Percentiles rank a stretch among this genome's conserved stretches.
phyloP scores from a whole-genome alignment of 1,284 basidiomycete species.

The Irpex sp. region DNA sequence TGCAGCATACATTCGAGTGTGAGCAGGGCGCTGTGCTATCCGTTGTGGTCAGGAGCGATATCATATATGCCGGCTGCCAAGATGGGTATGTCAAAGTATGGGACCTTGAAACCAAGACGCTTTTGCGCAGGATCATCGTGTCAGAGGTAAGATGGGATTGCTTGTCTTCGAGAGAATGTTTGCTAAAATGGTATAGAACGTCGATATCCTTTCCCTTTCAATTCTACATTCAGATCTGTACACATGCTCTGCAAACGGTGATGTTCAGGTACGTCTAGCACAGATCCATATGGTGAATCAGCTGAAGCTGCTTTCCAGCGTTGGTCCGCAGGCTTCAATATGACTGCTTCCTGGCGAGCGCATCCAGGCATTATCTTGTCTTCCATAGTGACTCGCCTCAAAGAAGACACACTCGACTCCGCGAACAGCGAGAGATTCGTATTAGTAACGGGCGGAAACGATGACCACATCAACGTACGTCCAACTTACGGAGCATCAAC shows the following conservation, averaged over 20 bases:
- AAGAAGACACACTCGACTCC: constrained; percentile 1
- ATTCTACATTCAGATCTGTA: constrained; percentile 77
- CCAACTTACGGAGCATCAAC: neutral
- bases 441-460: constrained; percentile 83
- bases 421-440: constrained; percentile 29
- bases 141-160: constrained; percentile 56
- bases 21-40: constrained; percentile 75
- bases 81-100: constrained; percentile 91
- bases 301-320: constrained; percentile 38
- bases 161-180: neutral
- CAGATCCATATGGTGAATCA: neutral
- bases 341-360: constrained; percentile 75
- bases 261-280: constrained; percentile 53
- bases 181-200: constrained; percentile 38
- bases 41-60: constrained; percentile 71
- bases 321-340: constrained; percentile 82
- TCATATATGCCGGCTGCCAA: constrained; percentile 90
- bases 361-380: constrained; percentile 84
- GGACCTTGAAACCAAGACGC: constrained; percentile 86
- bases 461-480: constrained; percentile 75
- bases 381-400: constrained; percentile 48
- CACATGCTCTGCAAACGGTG: constrained; percentile 80
- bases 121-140: constrained; percentile 83
- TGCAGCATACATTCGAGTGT: constrained; percentile 63
- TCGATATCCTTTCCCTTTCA: constrained; percentile 79